These are phyloP conservation scores for Pichia kluyveri DNA, from an alignment of 805 yeast genomes.

Conservation along the genomic window DNA sequence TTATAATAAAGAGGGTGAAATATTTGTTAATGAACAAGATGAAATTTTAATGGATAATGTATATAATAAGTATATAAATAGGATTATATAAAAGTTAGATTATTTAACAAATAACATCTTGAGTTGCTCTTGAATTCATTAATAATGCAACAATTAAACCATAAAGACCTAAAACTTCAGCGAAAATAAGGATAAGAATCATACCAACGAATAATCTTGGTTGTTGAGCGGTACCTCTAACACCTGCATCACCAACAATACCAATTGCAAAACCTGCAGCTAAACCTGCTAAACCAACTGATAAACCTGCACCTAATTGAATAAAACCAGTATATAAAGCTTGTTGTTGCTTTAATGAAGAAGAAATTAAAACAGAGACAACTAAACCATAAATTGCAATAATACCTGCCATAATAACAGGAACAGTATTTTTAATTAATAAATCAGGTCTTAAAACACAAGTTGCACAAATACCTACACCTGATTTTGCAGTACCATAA, in stretches of 20 bases:
- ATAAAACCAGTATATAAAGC: conserved; percentile 95
- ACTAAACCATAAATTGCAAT: conserved; percentile 97
- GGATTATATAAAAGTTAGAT: background rate
- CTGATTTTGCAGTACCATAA: conserved; percentile 98
- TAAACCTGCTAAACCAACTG: conserved; percentile 93
- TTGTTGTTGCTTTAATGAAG: conserved; percentile 79
- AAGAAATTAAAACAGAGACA: conserved; percentile 89
- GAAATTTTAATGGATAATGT: conserved; percentile 11
- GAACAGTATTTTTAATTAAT: conserved; percentile 86
- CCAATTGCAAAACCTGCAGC: conserved; percentile 99
- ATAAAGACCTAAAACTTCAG: conserved; percentile 95
- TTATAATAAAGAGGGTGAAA: conserved; percentile 17
- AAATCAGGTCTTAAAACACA: conserved; percentile 96
- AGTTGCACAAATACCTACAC: conserved; percentile 98
- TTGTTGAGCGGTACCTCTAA: conserved; percentile 96
- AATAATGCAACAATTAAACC: conserved; percentile 97
- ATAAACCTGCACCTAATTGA: conserved; percentile 96
- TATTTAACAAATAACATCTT: conserved; percentile 71
- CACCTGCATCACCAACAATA: conserved; percentile 99
- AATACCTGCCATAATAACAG: conserved; percentile 99
- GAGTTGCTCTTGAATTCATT: conserved; percentile 95
- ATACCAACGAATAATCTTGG: conserved; percentile 98
- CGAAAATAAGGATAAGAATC: conserved; percentile 96
- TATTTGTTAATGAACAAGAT: conserved; percentile 17
- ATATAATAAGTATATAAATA: background rate